Conservation (phyloP, 345 rosid species). For the Eucalyptus globulus region DNA sequence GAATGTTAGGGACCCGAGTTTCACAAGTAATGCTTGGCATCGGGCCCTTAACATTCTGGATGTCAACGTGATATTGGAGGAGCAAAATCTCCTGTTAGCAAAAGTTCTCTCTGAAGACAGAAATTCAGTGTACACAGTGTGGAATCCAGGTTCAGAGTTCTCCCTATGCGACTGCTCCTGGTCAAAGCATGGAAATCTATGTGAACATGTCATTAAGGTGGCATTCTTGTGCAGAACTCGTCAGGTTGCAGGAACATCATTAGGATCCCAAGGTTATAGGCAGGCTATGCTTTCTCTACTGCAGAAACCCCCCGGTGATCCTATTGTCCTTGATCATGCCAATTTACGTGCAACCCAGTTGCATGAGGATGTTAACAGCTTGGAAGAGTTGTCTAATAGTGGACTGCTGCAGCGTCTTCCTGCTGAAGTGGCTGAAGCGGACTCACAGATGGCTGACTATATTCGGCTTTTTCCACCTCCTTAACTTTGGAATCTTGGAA, state of each 20-base stretch:
- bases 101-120: constrained; percentile 35
- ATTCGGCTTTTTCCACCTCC: background rate
- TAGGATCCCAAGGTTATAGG: constrained; percentile 25
- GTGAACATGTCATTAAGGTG: constrained; percentile 41
- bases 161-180: constrained; percentile 32
- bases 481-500: background rate
- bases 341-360: constrained; percentile 18
- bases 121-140: constrained; percentile 15
- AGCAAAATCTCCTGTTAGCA: constrained; percentile 33
- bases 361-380: constrained; percentile 1
- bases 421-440: constrained; percentile 11
- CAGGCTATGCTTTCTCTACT: constrained; percentile 31
- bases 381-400: constrained; percentile 35
- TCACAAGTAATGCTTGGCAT: constrained; percentile 33
- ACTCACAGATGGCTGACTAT: constrained; percentile 2
- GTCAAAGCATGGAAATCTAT: constrained; percentile 33
- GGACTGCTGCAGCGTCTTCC: constrained; percentile 32
- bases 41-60: constrained; percentile 25
- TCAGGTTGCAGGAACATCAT: constrained; percentile 33
- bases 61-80: constrained; percentile 23
- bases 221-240: constrained; percentile 21
- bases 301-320: constrained; percentile 34
- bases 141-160: constrained; percentile 55
- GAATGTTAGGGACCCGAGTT: constrained; percentile 13
- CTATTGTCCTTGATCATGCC: constrained; percentile 34